Conservation (phyloP, 2,329 filamentous ascomycete genomes). For the Lecanicillium sp. region DNA sequence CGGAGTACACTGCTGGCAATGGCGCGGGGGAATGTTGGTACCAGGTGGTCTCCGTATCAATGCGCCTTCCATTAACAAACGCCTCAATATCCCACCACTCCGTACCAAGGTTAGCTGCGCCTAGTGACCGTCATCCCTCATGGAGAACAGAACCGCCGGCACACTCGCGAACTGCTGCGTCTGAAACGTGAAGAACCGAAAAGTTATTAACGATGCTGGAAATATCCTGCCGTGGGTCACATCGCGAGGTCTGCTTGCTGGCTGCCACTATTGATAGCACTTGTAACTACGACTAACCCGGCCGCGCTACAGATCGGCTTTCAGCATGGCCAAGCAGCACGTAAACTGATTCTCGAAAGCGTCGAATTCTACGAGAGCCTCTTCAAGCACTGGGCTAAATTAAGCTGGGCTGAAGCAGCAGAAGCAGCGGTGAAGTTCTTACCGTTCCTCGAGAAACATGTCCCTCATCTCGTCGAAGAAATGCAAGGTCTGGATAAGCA, state of each 20-base stretch:
- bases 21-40: too few relatives aligned
- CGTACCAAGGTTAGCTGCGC: too few relatives aligned
- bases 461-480: conserved; percentile 3
- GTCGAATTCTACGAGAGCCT: neutral
- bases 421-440: neutral
- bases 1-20: too few relatives aligned
- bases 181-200: too few relatives aligned
- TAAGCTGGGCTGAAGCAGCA: neutral
- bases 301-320: neutral
- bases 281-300: too few relatives aligned
- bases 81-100: too few relatives aligned
- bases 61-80: too few relatives aligned
- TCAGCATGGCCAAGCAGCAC: neutral
- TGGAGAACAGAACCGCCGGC: too few relatives aligned
- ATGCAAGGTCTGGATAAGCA: neutral
- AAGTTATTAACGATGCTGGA: neutral
- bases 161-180: too few relatives aligned
- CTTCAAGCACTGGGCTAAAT: neutral
- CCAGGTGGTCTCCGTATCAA: too few relatives aligned
- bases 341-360: neutral
- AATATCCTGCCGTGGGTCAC: neutral
- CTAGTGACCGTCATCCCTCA: too few relatives aligned
- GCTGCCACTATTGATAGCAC: too few relatives aligned
- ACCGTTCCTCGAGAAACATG: conserved; percentile 1
- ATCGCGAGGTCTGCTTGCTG: neutral